Evolutionary conservation across 2,329 filamentous ascomycete species (phyloP).

Genomic region (Thielaviopsis euricoi): DNA sequence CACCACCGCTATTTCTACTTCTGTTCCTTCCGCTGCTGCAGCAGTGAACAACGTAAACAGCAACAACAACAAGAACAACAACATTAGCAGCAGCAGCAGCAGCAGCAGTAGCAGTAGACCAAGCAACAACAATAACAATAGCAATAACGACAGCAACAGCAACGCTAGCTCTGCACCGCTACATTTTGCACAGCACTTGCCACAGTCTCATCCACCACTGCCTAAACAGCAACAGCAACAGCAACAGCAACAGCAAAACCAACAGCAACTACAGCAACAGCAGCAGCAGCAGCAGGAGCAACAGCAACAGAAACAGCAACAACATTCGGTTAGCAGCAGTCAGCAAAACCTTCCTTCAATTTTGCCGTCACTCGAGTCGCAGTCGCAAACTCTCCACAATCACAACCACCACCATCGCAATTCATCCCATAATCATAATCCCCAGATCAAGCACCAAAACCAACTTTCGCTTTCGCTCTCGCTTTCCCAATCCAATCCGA

Average conservation of each 20-base stretch:
- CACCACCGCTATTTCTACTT: not conserved
- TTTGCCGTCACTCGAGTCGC: not conserved
- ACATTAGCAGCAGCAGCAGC: not conserved
- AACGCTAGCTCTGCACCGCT: too few species aligned
- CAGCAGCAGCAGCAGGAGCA: conserved; percentile 7
- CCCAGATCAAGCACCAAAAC: not conserved
- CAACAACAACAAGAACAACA: not conserved
- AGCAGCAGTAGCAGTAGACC: not conserved
- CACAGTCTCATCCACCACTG: too few species aligned
- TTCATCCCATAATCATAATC: not conserved
- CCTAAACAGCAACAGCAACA: conserved; percentile 14
- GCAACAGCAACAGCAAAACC: conserved; percentile 12
- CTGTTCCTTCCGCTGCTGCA: not conserved
- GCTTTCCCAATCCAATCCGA: conserved; percentile 6
- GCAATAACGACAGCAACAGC: conserved; percentile 12
- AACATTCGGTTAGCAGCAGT: conserved; percentile 6
- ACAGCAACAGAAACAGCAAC: conserved; percentile 12
- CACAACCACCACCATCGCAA: not conserved
- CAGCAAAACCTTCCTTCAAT: conserved; percentile 15
- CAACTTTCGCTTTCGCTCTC: not conserved
- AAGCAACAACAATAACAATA: not conserved
- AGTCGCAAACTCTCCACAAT: not conserved
- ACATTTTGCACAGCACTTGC: too few species aligned
- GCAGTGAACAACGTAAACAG: not conserved
- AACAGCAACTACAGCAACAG: conserved; percentile 13